Evolutionary conservation across 345 rosid genomes (phyloP).

Genomic region (Ricinus communis): DNA sequence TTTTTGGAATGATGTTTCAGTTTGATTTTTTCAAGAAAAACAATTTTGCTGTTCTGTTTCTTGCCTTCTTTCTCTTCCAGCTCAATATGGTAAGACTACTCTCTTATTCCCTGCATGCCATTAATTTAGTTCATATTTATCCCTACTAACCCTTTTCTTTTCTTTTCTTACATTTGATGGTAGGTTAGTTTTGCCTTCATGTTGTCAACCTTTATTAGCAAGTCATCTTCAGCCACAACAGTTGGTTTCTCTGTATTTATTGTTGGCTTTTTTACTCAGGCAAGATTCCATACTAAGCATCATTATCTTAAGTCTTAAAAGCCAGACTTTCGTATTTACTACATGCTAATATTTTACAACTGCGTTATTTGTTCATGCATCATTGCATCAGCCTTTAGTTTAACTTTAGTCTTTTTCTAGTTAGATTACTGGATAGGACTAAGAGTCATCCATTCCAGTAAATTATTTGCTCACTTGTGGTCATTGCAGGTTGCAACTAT

Average conservation of each 20-base stretch:
- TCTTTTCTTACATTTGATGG: conserved; percentile 24
- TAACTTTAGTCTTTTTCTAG: neutral
- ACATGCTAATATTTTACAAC: neutral
- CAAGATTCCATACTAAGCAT: conserved; percentile 26
- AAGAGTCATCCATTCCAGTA: conserved; percentile 8
- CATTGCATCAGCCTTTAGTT: neutral
- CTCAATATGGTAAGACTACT: conserved; percentile 64
- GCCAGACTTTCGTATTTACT: neutral
- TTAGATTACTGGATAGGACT: neutral
- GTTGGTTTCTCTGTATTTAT: conserved; percentile 77
- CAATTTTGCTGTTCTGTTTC: conserved; percentile 65
- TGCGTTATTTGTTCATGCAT: neutral
- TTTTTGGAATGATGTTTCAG: conserved; percentile 95
- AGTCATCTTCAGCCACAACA: conserved; percentile 75
- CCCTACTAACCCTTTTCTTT: conserved; percentile 13
- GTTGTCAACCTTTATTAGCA: conserved; percentile 81
- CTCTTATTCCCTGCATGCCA: neutral
- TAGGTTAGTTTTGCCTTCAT: conserved; percentile 81
- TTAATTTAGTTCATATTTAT: neutral
- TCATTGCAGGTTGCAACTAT: conserved; percentile 56
- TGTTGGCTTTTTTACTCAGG: conserved; percentile 81
- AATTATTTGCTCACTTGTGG: conserved; percentile 17
- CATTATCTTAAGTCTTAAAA: neutral
- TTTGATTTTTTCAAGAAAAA: conserved; percentile 87
- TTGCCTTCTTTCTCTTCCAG: conserved; percentile 83